Conservation (phyloP, 1,139 yeast species). For the Saccharomyces uvarum region DNA sequence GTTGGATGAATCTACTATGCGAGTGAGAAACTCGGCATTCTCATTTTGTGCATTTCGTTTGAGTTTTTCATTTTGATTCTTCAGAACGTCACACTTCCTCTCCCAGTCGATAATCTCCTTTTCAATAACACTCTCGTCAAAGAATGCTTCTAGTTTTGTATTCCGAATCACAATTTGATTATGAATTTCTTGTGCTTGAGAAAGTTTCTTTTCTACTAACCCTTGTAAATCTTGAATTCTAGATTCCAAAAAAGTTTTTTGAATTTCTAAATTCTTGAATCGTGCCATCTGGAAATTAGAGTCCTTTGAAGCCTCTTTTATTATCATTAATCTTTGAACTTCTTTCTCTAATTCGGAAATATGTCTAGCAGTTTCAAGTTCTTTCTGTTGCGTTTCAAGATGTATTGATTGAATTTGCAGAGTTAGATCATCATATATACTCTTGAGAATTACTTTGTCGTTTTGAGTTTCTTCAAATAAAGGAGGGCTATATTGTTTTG, state of each 20-base stretch:
- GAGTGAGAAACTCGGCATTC: not conserved
- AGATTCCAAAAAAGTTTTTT: not conserved
- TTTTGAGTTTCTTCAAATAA: not conserved
- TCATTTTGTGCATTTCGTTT: not conserved
- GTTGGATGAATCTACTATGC: not conserved
- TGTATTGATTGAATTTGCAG: not conserved
- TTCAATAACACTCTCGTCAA: not conserved
- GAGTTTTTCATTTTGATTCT: not conserved
- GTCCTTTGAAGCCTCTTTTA: not conserved
- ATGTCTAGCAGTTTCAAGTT: not conserved
- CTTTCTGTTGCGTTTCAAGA: not conserved
- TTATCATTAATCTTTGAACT: not conserved
- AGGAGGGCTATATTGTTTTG: not conserved
- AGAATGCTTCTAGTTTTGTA: not conserved
- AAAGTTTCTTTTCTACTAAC: not conserved
- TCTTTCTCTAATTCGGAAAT: not conserved
- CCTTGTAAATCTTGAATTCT: not conserved
- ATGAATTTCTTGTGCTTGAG: not conserved
- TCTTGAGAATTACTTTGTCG: not conserved
- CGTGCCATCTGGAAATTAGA: not conserved
- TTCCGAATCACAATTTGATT: not conserved
- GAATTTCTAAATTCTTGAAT: not conserved
- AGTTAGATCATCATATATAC: not conserved
- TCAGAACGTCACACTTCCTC: slow-evolving; percentile 1
- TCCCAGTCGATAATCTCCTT: not conserved